Conservation (phyloP, 1,284 basidiomycete genomes). For the Trichosporon sp. region DNA sequence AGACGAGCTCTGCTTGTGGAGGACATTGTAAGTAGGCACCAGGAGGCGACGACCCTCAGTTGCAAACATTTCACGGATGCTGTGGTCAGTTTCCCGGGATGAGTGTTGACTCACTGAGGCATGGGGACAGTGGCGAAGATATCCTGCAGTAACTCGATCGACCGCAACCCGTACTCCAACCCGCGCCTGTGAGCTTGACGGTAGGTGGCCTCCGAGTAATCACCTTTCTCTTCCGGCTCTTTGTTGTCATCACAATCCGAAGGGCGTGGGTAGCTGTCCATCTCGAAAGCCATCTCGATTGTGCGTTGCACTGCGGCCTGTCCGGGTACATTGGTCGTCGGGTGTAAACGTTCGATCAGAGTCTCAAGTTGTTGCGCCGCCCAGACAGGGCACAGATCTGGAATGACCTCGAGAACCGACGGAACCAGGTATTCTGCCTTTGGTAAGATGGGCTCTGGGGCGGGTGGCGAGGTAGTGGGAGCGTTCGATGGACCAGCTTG, state of each 20-base stretch:
- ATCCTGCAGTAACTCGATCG: slow-evolving; percentile 4
- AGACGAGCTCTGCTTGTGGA: slow-evolving; percentile 17
- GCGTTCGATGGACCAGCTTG: slow-evolving; percentile 4
- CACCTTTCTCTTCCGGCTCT: slow-evolving; percentile 13
- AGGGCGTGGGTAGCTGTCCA: slow-evolving; percentile 34
- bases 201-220: slow-evolving; percentile 24
- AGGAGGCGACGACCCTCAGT: slow-evolving; percentile 16
- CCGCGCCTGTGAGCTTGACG: slow-evolving; percentile 6
- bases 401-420: slow-evolving; percentile 38
- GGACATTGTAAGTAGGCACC: slow-evolving; percentile 30
- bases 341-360: slow-evolving; percentile 11
- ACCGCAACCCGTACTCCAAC: neutral
- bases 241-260: slow-evolving; percentile 13
- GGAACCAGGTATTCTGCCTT: slow-evolving; percentile 27
- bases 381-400: slow-evolving; percentile 35
- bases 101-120: neutral
- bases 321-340: slow-evolving; percentile 12
- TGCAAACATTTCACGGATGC: slow-evolving; percentile 23
- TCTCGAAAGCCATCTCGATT: slow-evolving; percentile 29
- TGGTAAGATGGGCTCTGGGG: neutral
- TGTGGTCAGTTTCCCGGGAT: slow-evolving; percentile 6
- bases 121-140: slow-evolving; percentile 16
- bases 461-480: neutral
- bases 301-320: slow-evolving; percentile 20
- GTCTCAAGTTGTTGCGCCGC: slow-evolving; percentile 12